Percentiles rank a stretch among this genome's conserved stretches.
Conservation (phyloP, 2,329 filamentous ascomycete species). For the Exophiala dermatitidis region DNA sequence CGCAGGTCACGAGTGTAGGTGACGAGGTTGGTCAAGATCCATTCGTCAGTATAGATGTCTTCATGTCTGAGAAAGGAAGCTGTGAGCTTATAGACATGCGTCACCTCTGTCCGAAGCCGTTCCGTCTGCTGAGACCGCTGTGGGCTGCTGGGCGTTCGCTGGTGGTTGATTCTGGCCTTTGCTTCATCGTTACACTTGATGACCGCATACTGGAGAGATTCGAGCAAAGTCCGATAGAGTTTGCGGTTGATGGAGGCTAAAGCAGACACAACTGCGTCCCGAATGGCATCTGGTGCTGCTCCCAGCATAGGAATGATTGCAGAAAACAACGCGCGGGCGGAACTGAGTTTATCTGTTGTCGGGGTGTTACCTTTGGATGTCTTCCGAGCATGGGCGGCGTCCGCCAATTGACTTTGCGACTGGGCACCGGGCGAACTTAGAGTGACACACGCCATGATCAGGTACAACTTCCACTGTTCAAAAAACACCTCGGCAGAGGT, state of each 20-base stretch:
- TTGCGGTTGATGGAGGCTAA: constrained; percentile 93
- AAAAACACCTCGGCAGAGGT: constrained; percentile 79
- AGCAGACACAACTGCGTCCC: constrained; percentile 83
- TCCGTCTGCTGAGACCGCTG: constrained; percentile 78
- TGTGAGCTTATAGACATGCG: constrained; percentile 90
- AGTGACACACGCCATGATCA: constrained; percentile 95
- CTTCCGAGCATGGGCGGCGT: constrained; percentile 71
- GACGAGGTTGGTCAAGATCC: constrained; percentile 81
- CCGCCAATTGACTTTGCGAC: constrained; percentile 51
- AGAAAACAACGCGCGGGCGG: constrained; percentile 81
- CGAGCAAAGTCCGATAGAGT: constrained; percentile 81
- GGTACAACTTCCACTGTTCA: constrained; percentile 96
- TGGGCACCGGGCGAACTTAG: constrained; percentile 71
- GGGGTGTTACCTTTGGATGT: constrained; percentile 54
- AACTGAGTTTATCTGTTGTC: constrained; percentile 70
- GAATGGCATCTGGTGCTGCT: constrained; percentile 68
- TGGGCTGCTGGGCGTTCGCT: constrained; percentile 74
- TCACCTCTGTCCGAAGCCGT: constrained; percentile 83
- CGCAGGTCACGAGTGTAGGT: constrained; percentile 87
- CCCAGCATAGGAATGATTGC: constrained; percentile 83
- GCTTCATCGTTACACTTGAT: constrained; percentile 82
- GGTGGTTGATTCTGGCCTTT: constrained; percentile 71
- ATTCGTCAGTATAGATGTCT: constrained; percentile 76
- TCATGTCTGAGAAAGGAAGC: constrained; percentile 77
- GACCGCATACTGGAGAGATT: constrained; percentile 82